phyloP scores from a whole-genome alignment of 2,329 filamentous ascomycete genomes.

The Aspergillus sojae region DNA sequence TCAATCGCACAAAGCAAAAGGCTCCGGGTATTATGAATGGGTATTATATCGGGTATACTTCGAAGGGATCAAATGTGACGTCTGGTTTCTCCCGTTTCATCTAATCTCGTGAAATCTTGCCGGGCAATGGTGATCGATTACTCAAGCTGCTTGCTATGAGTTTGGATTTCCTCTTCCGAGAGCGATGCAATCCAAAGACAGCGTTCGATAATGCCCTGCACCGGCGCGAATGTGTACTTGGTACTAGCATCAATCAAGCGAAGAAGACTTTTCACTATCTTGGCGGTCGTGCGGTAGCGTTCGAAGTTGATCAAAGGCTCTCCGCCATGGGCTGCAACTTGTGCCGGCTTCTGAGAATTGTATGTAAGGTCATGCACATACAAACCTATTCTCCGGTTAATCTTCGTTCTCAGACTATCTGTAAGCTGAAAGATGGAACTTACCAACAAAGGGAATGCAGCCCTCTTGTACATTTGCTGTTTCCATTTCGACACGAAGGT shows the following conservation, averaged over 20 bases:
- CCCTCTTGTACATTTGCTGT: slow-evolving; percentile 59
- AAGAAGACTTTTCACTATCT: slow-evolving; percentile 66
- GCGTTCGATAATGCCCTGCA: slow-evolving; percentile 61
- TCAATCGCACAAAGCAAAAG: slow-evolving; percentile 14
- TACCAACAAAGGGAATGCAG: slow-evolving; percentile 68
- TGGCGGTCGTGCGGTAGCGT: slow-evolving; percentile 65
- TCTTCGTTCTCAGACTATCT: neutral
- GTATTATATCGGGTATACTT: slow-evolving; percentile 14
- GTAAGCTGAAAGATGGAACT: slow-evolving; percentile 22
- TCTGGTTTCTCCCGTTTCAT: neutral
- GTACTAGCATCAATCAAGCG: slow-evolving; percentile 66
- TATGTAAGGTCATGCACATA: slow-evolving; percentile 70
- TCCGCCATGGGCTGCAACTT: slow-evolving; percentile 50
- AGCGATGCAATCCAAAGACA: slow-evolving; percentile 67
- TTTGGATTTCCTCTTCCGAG: slow-evolving; percentile 59
- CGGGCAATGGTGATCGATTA: slow-evolving; percentile 19
- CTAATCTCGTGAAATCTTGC: neutral
- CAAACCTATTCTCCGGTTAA: slow-evolving; percentile 48
- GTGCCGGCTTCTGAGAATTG: slow-evolving; percentile 66
- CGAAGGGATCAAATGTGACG: slow-evolving; percentile 4
- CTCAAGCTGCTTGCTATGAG: slow-evolving; percentile 48
- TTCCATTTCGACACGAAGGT: slow-evolving; percentile 66
- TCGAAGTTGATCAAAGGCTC: slow-evolving; percentile 69
- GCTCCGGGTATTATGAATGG: slow-evolving; percentile 16
- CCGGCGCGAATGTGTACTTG: slow-evolving; percentile 61